Evolutionary conservation across 2,329 filamentous ascomycete species (phyloP), one percentile per base, ranked within the genome.

Genomic region (Arthrocladium fulminans): DNA sequence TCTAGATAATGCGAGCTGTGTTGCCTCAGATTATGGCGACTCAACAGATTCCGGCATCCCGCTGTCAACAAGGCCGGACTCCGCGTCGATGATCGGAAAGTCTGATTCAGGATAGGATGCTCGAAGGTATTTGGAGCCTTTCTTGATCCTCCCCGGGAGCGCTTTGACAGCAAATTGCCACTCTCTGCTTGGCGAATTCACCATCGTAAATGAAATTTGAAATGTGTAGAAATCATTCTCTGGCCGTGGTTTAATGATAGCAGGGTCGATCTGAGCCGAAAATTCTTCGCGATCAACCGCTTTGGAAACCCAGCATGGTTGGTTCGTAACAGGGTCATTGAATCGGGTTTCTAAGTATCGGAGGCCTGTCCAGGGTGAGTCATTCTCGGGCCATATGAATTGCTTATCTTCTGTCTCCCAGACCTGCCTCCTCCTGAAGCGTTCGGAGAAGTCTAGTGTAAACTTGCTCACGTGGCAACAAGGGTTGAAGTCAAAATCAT

Each of bases 401-500:
- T 13, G 23, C 17, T 5, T 17, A 15, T 47, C 44, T 13, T 47
- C 44, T 3, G 5, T 32, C 8, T 19, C 44, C 22, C 22, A n/a
- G 7, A 25, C 13, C 8, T 15, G 15, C 8, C 20, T 30, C 4
- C 29, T 32, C 3, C 34, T 10, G 34, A 47, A 47, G 32, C 44
- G 44, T 23, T 47, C 32, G 22, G 13, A 13, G 24, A 47, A 47
- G 44, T 47, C 44, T 13, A 38, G 25, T 23, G 44, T 47, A 32
- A 47, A 39, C 34, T 38, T 47, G 22, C 44, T 47, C 3, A 47
- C 23, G 22, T 47, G 44, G 13, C 32, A 37, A 24, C 15, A 17
- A 19, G 44, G 44, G 34, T 47, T 47, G 32, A 47, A 47, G 22
- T 47, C 44, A 17, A 47, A 47, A 23, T 47, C 44, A 23, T 25